phyloP scores from a whole-genome alignment of 2,329 filamentous ascomycete species.

The Beauveria rudraprayagi region DNA sequence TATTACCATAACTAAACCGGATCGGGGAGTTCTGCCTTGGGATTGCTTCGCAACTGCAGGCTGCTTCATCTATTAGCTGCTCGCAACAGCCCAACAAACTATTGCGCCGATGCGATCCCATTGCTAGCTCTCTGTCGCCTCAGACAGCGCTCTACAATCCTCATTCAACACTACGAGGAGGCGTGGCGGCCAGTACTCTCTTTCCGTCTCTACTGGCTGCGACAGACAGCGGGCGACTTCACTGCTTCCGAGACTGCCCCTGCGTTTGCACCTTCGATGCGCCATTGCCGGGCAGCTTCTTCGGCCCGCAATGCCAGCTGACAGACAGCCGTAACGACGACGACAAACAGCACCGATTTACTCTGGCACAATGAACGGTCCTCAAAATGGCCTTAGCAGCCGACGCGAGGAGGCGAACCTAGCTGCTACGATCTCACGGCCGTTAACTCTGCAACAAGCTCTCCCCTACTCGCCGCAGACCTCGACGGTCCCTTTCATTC shows the following conservation, averaged over 20 bases:
- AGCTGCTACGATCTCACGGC: constrained; percentile 26
- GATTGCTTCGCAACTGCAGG: not conserved
- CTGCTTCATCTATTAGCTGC: not conserved
- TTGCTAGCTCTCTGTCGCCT: constrained; percentile 1
- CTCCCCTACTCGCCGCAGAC: constrained; percentile 77
- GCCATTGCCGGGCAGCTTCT: constrained; percentile 15
- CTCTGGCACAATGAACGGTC: constrained; percentile 22
- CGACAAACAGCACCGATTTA: constrained; percentile 25
- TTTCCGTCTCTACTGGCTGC: not conserved
- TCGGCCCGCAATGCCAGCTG: constrained; percentile 24
- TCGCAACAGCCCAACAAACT: not conserved
- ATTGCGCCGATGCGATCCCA: not conserved
- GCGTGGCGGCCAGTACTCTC: not conserved
- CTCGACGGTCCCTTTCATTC: constrained; percentile 69
- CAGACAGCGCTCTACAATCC: not conserved
- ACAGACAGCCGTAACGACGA: constrained; percentile 19
- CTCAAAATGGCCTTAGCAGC: constrained; percentile 26
- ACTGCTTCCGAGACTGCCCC: not conserved
- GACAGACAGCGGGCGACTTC: not conserved
- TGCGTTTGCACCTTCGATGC: constrained; percentile 12
- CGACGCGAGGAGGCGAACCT: constrained; percentile 18
- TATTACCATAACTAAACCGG: constrained; percentile 4
- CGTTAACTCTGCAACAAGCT: constrained; percentile 64
- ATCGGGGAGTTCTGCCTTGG: constrained; percentile 10
- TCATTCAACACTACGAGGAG: not conserved